Conservation (phyloP, 23 red algal species). For the Agarophyton chilense region DNA sequence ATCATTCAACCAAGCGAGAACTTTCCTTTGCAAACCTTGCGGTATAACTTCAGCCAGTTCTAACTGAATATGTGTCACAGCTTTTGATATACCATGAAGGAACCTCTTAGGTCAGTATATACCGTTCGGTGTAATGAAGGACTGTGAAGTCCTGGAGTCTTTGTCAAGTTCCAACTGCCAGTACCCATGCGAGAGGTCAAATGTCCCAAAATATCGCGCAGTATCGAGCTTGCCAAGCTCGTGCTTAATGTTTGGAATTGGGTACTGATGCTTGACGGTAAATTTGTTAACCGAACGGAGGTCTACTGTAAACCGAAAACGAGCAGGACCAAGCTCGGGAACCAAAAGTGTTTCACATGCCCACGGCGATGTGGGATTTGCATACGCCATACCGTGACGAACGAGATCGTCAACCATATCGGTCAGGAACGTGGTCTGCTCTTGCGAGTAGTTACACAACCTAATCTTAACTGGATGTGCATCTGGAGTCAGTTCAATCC, state of each 20-base stretch:
- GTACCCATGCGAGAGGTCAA: neutral
- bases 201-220: slow-evolving; percentile 35
- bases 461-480: slow-evolving; percentile 28
- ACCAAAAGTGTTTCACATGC: slow-evolving; percentile 46
- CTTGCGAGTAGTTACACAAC: slow-evolving; percentile 39
- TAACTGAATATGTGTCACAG: slow-evolving; percentile 43
- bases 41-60: slow-evolving; percentile 17
- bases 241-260: slow-evolving; percentile 30
- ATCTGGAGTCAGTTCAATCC: slow-evolving; percentile 13
- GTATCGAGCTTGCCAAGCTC: slow-evolving; percentile 11
- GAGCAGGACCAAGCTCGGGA: slow-evolving; percentile 26
- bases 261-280: slow-evolving; percentile 23
- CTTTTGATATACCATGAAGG: slow-evolving; percentile 51
- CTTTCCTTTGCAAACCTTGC: neutral
- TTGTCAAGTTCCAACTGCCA: slow-evolving; percentile 22
- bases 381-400: slow-evolving; percentile 20
- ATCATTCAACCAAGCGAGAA: slow-evolving; percentile 36
- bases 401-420: slow-evolving; percentile 22
- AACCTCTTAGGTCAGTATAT: slow-evolving; percentile 31
- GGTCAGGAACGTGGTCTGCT: slow-evolving; percentile 12
- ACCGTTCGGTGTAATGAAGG: slow-evolving; percentile 47
- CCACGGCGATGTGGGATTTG: slow-evolving; percentile 34
- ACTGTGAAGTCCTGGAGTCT: slow-evolving; percentile 16
- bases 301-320: slow-evolving; percentile 19
- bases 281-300: slow-evolving; percentile 22